A percentile compares a stretch with the other conserved stretches of the same genome.
Evolutionary conservation across 1,284 basidiomycete genomes (phyloP).

Genomic region (Ceratobasidium papillatum): DNA sequence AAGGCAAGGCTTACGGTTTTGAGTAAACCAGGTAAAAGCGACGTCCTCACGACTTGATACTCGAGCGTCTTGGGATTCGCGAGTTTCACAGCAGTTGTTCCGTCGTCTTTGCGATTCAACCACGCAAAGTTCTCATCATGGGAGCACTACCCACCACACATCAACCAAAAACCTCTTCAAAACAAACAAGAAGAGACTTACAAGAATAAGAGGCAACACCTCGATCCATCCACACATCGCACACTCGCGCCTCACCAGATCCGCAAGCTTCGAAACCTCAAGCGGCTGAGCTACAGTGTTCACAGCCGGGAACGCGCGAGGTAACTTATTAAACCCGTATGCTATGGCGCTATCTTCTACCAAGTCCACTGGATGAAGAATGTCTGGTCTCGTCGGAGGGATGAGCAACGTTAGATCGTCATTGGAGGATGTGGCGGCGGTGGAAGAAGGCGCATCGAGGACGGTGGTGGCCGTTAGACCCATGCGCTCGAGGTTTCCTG

Average conservation of each 20-base stretch:
- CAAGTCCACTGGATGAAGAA: constrained; percentile 97
- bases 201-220: constrained; percentile 92
- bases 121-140: constrained; percentile 98
- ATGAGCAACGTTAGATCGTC: constrained; percentile 78
- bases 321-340: constrained; percentile 97
- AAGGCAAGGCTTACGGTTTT: constrained; percentile 66
- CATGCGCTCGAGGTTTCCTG: constrained; percentile 79
- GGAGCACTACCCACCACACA: constrained; percentile 73
- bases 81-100: constrained; percentile 84
- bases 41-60: constrained; percentile 97
- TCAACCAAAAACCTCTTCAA: background rate
- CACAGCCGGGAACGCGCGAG: constrained; percentile 90
- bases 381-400: constrained; percentile 93
- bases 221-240: constrained; percentile 96
- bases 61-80: constrained; percentile 98
- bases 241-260: constrained; percentile 90
- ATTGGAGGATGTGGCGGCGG: constrained; percentile 48
- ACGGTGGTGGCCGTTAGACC: constrained; percentile 64
- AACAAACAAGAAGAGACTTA: constrained; percentile 54
- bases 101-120: constrained; percentile 87
- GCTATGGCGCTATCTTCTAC: constrained; percentile 99
- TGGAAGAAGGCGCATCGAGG: constrained; percentile 46
- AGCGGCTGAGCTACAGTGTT: constrained; percentile 95
- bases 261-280: constrained; percentile 88
- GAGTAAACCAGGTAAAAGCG: constrained; percentile 92